phyloP scores from a whole-genome alignment of 495 filamentous ascomycete species.

The Podospora bellae-mahoneyi region DNA sequence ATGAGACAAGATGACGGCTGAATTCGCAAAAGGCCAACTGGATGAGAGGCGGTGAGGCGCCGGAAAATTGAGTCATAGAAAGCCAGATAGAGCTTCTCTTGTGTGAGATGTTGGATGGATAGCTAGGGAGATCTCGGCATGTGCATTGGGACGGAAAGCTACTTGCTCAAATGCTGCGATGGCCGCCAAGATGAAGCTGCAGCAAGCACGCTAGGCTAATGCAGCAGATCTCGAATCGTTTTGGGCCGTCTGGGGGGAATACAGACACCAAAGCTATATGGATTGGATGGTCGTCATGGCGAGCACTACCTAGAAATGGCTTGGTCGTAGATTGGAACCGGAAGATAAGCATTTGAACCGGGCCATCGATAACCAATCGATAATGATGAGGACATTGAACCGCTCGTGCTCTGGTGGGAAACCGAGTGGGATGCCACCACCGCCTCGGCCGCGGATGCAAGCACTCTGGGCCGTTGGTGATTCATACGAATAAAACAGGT shows the following conservation, averaged over 20 bases:
- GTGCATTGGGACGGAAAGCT: slow-evolving; percentile 5
- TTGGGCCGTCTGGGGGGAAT: background rate
- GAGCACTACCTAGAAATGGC: background rate
- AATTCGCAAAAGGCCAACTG: background rate
- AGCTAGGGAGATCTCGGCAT: slow-evolving; percentile 6
- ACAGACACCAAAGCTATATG: background rate
- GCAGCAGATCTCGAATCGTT: slow-evolving; percentile 19
- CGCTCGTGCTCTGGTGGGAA: background rate
- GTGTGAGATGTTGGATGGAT: background rate
- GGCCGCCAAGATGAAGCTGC: slow-evolving; percentile 15
- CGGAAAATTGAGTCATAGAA: slow-evolving; percentile 4
- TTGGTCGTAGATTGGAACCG: slow-evolving; percentile 1
- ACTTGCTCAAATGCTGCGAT: background rate
- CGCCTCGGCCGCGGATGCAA: background rate
- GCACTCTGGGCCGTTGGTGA: slow-evolving; percentile 1
- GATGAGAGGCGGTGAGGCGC: background rate
- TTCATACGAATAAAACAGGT: background rate
- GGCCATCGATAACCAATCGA: background rate
- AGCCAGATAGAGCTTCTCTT: background rate
- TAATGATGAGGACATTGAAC: background rate
- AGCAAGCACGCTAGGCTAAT: slow-evolving; percentile 14
- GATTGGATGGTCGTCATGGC: background rate
- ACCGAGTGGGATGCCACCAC: background rate
- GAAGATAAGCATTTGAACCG: slow-evolving; percentile 5
- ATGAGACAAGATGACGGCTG: slow-evolving; percentile 2